Evolutionary conservation across 2,329 filamentous ascomycete species (phyloP), one percentile per base, ranked within the genome.

Genomic region (Lasiodiplodia gonubiensis): DNA sequence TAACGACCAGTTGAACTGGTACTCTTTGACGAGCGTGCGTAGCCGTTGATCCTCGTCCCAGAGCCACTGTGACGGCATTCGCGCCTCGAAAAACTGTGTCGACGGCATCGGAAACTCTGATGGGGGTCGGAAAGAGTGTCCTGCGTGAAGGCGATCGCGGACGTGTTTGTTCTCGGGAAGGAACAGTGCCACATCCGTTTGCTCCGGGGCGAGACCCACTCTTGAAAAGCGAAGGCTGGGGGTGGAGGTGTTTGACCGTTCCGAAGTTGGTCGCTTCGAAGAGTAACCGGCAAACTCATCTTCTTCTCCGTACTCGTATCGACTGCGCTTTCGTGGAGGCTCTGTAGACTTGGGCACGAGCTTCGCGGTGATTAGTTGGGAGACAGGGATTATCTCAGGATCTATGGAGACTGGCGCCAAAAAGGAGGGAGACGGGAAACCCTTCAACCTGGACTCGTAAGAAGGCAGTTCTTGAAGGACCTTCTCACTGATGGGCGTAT

Each of bases 1-100:
- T 5, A 99, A 84, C 3, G 93, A 96, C 95, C 95, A 99, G 74
- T 99, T 99, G 82, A 97, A 98, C 0, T 93, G 93, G 75, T 95
- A 97, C 70, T 98, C 93, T 72, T 93, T 91, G 21, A 97, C 95
- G 49, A 97, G 84, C 54, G 85, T 86, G 65, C 92, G 90, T 7
- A 99, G 84, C 78, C 97, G 93, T 72, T 98, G 94, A 72, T 99
- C 95, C 76, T 99, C 95, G 2, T 90, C 85, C 75, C 88, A 86
- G 0, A 93, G 92, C 95, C 95, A 99, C 74, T 97, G 93, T 3
- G 95, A 98, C 2, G 93, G 90, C 64, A 86, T 88, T 48, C 95
- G 87, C 69, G 88, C 90, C 78, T 99, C 94, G 74, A 97, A 98
- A 80, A 98, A 99, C 64, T 86, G 89, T 72, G 94, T 91, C 1